phyloP scores from a whole-genome alignment of 2,329 filamentous ascomycete species.

The Trichoderma koningiopsis region DNA sequence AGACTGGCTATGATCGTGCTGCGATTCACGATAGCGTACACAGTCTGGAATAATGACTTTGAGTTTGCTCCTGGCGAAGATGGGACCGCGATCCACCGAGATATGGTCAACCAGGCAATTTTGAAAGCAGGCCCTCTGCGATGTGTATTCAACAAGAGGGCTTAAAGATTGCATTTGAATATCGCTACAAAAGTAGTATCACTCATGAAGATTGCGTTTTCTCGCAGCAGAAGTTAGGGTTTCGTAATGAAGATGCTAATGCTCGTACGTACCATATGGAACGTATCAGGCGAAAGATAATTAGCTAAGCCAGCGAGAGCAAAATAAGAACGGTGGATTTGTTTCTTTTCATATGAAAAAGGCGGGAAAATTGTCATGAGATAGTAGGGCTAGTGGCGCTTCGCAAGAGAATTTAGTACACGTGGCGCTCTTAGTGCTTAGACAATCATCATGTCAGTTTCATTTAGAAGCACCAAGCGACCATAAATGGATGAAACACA shows the following conservation, averaged over 20 bases:
- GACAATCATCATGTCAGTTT: not conserved
- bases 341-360: not conserved
- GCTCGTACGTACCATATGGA: not conserved
- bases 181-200: not conserved
- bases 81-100: conserved; percentile 12
- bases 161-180: not conserved
- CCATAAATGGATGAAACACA: not conserved
- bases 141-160: not conserved
- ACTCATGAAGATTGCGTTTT: not conserved
- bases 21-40: conserved; percentile 14
- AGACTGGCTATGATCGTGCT: conserved; percentile 3
- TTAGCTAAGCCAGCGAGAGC: not conserved
- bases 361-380: not conserved
- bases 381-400: not conserved
- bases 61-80: conserved; percentile 23
- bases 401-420: not conserved
- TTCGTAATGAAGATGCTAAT: not conserved
- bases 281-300: not conserved
- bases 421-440: conserved; percentile 13
- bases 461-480: not conserved
- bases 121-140: conserved; percentile 20
- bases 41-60: conserved; percentile 23
- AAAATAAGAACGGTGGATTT: not conserved
- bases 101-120: conserved; percentile 2
- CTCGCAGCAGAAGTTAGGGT: not conserved